Base-by-base conservation (phyloP, 176 grass and related monocot species). In the Carex myosuroides region DNA sequence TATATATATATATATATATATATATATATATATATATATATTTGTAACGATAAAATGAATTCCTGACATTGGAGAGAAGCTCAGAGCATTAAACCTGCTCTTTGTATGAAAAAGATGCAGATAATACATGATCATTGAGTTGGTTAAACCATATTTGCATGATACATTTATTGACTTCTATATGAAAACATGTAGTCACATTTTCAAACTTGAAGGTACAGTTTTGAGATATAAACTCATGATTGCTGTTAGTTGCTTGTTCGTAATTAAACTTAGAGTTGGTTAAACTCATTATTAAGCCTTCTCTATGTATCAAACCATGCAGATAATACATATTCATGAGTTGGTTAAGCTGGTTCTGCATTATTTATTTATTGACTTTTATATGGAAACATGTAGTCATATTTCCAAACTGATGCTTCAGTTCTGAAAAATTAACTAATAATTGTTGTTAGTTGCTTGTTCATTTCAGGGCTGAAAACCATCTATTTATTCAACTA, bases 381-480 rank as follows among this genome's bases (percentile, higher is more conserved):
- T 37, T 64, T 52, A 26, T 4, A 3, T 74, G 70, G 44, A 55
- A 26, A 54, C 72, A 24, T 24, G 3, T 13, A 76, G 46, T 76
- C 44, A 76, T 21, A 76, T 76, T 30, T 29, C 21, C 22, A 55
- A 76, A 55, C 72, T 74, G 46, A 55, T 20, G 12, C 12, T 16
- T 26, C 22, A 29, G 46, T 54, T n/a, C 14, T 55, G 1, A 26
- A n/a, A 75, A 74, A 16, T 13, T 26, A 29, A 76, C 70, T 55
- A 21, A 32, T 76, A 50, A 29, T 76, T 30, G 42, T 39, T 39
- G 46, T 56, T 30, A 77, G 73, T 55, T 77, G 73, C 21, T 56
- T 77, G 73, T 55, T 73, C 73, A 56, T 77, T 77, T 77, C 73
- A 8, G 48, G 1, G 50, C 73, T 77, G 73, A 77, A 77, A 77